A percentile compares a stretch with the other conserved stretches of the same genome.
Conservation (phyloP, 2,329 filamentous ascomycete genomes). For the Claviceps sp. region DNA sequence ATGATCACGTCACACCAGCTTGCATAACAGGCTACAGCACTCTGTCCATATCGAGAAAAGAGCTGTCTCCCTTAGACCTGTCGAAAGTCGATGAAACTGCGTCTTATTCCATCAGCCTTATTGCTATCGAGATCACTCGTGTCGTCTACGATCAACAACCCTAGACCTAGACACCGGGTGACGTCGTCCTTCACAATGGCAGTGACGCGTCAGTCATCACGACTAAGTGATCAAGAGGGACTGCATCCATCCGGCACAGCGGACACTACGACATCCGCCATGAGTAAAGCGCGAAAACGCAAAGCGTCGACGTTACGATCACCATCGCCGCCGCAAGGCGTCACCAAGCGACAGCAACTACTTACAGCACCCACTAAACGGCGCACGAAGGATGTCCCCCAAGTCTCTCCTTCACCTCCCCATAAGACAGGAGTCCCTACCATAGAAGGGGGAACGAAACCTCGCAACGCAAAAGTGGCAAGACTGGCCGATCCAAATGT, state of each 20-base stretch:
- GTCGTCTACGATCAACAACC: neutral
- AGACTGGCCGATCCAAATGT: conserved; percentile 49
- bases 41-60: neutral
- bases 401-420: conserved; percentile 21
- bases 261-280: neutral
- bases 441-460: conserved; percentile 21
- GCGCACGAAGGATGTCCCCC: conserved; percentile 12
- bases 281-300: conserved; percentile 21
- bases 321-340: conserved; percentile 7
- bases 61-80: neutral
- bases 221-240: conserved; percentile 22
- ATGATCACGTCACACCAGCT: neutral
- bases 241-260: conserved; percentile 1
- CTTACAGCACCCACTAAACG: conserved; percentile 21
- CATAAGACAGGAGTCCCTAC: conserved; percentile 29
- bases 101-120: too few relatives aligned
- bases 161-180: neutral
- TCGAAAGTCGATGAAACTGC: neutral
- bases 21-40: too few relatives aligned
- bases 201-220: conserved; percentile 25
- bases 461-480: conserved; percentile 27
- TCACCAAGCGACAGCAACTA: conserved; percentile 8
- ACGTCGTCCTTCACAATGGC: conserved; percentile 10
- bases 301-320: conserved; percentile 12
- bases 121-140: neutral